These are phyloP conservation scores for Caloboletus firmus DNA, from an alignment of 1,284 basidiomycete species.

Conservation along the genomic window DNA sequence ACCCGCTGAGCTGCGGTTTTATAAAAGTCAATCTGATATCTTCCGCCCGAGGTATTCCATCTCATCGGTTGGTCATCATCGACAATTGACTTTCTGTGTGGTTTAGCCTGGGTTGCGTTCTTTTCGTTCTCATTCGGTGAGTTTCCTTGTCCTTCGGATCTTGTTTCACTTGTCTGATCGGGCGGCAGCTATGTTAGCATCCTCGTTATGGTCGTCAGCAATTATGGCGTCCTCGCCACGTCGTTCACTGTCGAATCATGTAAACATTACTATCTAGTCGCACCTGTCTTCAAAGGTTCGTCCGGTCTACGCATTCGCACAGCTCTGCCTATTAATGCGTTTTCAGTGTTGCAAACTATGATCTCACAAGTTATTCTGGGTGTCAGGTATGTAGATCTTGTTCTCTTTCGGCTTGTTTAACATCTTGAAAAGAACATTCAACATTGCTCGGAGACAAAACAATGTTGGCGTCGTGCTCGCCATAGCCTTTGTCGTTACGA, in stretches of 20 bases:
- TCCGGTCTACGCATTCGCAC: not conserved
- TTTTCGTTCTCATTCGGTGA: conserved; percentile 43
- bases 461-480: conserved; percentile 24
- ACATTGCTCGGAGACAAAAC: conserved; percentile 30
- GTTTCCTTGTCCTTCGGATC: not conserved
- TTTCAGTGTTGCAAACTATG: conserved; percentile 34
- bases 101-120: conserved; percentile 32
- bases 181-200: conserved; percentile 40
- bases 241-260: conserved; percentile 33
- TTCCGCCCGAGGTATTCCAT: conserved; percentile 28
- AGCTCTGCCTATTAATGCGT: not conserved
- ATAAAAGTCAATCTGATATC: conserved; percentile 36
- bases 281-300: conserved; percentile 39
- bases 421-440: conserved; percentile 30
- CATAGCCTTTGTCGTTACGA: conserved; percentile 20
- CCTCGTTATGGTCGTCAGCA: conserved; percentile 38
- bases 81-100: not conserved
- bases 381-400: conserved; percentile 20
- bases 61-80: not conserved
- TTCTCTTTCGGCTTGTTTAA: not conserved
- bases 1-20: conserved; percentile 43
- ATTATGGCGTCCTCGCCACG: conserved; percentile 40
- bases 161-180: conserved; percentile 8
- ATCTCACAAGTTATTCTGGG: conserved; percentile 38
- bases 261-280: conserved; percentile 28